Conservation (phyloP, 805 yeast species). For the Ogataea siamensis region DNA sequence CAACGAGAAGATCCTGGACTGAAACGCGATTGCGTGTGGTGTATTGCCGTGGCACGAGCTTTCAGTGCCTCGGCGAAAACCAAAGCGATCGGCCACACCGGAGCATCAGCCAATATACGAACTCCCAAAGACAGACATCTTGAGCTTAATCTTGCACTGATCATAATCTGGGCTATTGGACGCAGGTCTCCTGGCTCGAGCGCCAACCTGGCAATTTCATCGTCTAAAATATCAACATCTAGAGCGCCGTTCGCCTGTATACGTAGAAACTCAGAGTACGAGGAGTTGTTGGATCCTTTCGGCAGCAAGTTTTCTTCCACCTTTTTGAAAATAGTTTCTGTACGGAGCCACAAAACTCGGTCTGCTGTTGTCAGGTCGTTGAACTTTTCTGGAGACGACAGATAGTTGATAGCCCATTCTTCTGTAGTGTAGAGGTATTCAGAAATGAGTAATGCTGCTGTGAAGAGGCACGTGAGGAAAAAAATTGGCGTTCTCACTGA, state of each 20-base stretch:
- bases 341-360: conserved; percentile 61
- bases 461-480: conserved; percentile 67
- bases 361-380: conserved; percentile 40
- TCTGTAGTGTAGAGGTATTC: conserved; percentile 62
- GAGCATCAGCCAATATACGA: conserved; percentile 77
- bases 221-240: conserved; percentile 48
- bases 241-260: conserved; percentile 59
- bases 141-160: conserved; percentile 49
- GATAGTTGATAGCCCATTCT: conserved; percentile 42
- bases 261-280: conserved; percentile 58
- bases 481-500: conserved; percentile 74
- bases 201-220: conserved; percentile 47
- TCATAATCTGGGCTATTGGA: conserved; percentile 46
- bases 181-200: conserved; percentile 44
- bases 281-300: conserved; percentile 46
- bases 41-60: conserved; percentile 51
- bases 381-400: conserved; percentile 25
- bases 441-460: conserved; percentile 58
- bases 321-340: conserved; percentile 57
- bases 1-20: conserved; percentile 19
- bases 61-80: conserved; percentile 78
- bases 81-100: conserved; percentile 81
- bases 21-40: conserved; percentile 22
- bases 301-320: conserved; percentile 59
- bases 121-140: conserved; percentile 69